phyloP scores from a whole-genome alignment of 306 rosid genomes.

The Comarum palustre region DNA sequence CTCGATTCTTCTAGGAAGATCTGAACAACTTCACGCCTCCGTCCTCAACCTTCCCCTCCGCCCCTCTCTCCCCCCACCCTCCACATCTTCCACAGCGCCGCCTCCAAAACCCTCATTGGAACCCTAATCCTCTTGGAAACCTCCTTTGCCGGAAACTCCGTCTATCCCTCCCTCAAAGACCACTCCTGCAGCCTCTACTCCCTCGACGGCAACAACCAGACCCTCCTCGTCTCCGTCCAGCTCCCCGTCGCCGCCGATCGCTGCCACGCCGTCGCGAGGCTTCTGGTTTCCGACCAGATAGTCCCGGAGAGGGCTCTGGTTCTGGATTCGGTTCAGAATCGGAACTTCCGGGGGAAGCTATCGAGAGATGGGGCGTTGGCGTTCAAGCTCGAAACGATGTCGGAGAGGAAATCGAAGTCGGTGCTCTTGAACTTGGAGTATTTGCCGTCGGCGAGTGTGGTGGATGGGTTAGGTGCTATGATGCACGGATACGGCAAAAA shows the following conservation, averaged over 20 bases:
- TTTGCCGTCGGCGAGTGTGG: constrained; percentile 80
- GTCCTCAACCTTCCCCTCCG: constrained; percentile 58
- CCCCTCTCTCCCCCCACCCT: constrained; percentile 66
- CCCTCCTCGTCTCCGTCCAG: constrained; percentile 44
- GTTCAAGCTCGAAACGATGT: constrained; percentile 66
- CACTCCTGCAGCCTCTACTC: constrained; percentile 46
- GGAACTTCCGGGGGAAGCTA: constrained; percentile 53
- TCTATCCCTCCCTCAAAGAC: constrained; percentile 40
- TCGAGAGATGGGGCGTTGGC: constrained; percentile 49
- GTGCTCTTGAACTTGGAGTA: constrained; percentile 45
- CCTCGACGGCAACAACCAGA: constrained; percentile 19
- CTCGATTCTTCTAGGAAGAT: constrained; percentile 72
- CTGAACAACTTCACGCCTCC: constrained; percentile 69
- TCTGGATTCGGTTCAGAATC: constrained; percentile 51
- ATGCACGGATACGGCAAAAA: too few species aligned
- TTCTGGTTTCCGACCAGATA: constrained; percentile 42
- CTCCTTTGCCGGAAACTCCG: constrained; percentile 44
- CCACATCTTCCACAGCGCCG: constrained; percentile 44
- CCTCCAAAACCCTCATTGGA: constrained; percentile 44
- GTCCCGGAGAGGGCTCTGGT: constrained; percentile 49
- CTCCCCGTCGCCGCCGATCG: constrained; percentile 42
- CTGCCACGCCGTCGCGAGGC: constrained; percentile 45
- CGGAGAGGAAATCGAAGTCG: constrained; percentile 42
- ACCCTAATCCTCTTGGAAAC: constrained; percentile 67
- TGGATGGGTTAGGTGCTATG: constrained; percentile 74